Base-by-base conservation (phyloP, 768 basidiomycete species). In the Gelatoporia subvermispora region DNA sequence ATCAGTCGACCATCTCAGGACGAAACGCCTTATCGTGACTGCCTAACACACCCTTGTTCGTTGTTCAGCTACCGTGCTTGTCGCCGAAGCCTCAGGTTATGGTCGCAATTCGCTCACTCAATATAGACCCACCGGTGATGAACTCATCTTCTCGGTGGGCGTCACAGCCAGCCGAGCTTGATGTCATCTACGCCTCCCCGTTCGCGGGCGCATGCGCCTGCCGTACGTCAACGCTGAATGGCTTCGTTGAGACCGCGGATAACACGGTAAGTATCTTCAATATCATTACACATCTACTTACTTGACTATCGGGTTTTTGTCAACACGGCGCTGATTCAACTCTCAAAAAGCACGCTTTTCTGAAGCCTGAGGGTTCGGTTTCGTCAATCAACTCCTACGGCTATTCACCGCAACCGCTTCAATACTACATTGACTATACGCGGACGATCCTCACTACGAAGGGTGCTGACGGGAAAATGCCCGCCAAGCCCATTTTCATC, bases 121-220 rank as follows among this genome's bases (percentile, higher is more conserved):
- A 69, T 42, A 67, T 89, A 44, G 58, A 71, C 8, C 86, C 88
- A 9, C 74, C 86, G 8, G 67, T 93, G 37, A 69, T 92, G 54
- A 93, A 93, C 62, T 76, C 85, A 1, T 82, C 91, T 16, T 90
- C 84, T 55, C 81, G 83, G 9, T 93, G 88, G 88, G 86, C 89
- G 1, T 86, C 86, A 3, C 77, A 83, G 58, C 66, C 74, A 25
- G 59, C 71, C 11, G 84, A 93, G 50, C 75, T 93, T 16, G 66
- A 71, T 20, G 78, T 72, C 24, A 71, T 94, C 40, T 89, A 85
- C 64, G 70, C 77, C 41, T 85, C 74, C 4, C 74, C 77, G 0
- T 71, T 76, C 56, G 93, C 87, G 0, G 85, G 88, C 13, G 92
- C 87, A 3, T 80, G 93, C 46, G 86, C 84, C 8, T 93, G 88